Evolutionary conservation across 768 basidiomycete species (phyloP).

Genomic region (Mrakia hoshinonis): DNA sequence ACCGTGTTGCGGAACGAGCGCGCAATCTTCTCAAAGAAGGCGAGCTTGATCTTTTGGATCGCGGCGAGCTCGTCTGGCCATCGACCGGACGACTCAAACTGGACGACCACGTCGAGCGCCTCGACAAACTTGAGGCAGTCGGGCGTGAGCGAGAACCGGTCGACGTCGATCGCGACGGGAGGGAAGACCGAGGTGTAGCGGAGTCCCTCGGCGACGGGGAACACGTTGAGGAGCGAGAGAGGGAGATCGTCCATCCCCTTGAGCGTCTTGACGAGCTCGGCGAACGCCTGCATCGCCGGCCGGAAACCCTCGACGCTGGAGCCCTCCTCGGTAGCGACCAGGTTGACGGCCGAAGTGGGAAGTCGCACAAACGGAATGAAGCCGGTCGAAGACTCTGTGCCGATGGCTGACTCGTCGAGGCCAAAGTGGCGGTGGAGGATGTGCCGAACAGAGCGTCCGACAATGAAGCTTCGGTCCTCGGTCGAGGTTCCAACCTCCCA

Average conservation of each 20-base stretch:
- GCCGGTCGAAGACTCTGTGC: slow-evolving; percentile 45
- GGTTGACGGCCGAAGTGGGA: slow-evolving; percentile 39
- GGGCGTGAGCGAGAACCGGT: slow-evolving; percentile 44
- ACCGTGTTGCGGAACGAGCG: slow-evolving; percentile 52
- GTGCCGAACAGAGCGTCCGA: slow-evolving; percentile 62
- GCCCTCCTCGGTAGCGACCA: slow-evolving; percentile 38
- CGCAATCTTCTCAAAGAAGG: slow-evolving; percentile 77
- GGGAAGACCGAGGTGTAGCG: slow-evolving; percentile 73
- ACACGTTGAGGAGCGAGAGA: slow-evolving; percentile 64
- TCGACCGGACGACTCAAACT: slow-evolving; percentile 82
- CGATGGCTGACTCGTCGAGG: slow-evolving; percentile 41
- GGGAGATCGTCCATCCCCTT: slow-evolving; percentile 65
- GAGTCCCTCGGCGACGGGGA: slow-evolving; percentile 61
- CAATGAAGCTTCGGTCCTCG: slow-evolving; percentile 63
- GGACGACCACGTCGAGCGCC: slow-evolving; percentile 64
- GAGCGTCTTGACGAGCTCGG: slow-evolving; percentile 62
- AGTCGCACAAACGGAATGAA: slow-evolving; percentile 36
- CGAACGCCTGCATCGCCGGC: slow-evolving; percentile 65
- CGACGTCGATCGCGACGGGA: slow-evolving; percentile 61
- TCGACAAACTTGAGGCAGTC: slow-evolving; percentile 57
- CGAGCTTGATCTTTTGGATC: slow-evolving; percentile 88
- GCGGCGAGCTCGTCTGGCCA: slow-evolving; percentile 94
- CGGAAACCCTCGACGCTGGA: slow-evolving; percentile 38
- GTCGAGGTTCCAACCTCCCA: slow-evolving; percentile 78
- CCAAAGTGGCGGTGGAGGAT: slow-evolving; percentile 68